Evolutionary conservation across 441 rosid genomes (phyloP).

Genomic region (Mallotus repandus): DNA sequence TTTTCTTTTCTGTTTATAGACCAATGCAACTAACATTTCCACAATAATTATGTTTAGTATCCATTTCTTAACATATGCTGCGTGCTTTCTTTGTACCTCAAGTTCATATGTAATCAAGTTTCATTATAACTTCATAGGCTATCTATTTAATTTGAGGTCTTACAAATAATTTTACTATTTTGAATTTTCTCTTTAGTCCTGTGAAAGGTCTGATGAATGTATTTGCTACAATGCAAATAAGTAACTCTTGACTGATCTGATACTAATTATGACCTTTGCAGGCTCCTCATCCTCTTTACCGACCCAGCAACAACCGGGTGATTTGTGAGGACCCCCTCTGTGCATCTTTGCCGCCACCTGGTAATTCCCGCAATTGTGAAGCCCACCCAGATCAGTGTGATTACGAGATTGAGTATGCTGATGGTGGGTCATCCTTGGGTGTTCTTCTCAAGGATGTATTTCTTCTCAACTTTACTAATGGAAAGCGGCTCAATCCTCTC

Average conservation of each 20-base stretch:
- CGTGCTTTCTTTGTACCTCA: background rate
- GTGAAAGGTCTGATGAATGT: no score
- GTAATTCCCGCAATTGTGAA: constrained; percentile 49
- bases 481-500: constrained; percentile 58
- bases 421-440: constrained; percentile 87
- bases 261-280: constrained; percentile 24
- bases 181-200: no score
- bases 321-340: constrained; percentile 72
- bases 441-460: constrained; percentile 75
- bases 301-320: constrained; percentile 68
- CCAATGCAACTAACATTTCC: background rate
- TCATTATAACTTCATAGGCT: background rate
- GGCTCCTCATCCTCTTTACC: constrained; percentile 87
- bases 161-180: background rate
- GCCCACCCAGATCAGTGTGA: constrained; percentile 62
- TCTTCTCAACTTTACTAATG: constrained; percentile 59
- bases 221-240: no score
- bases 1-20: no score
- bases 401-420: constrained; percentile 85
- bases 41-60: no score
- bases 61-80: background rate
- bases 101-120: no score
- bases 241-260: background rate
- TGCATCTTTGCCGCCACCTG: constrained; percentile 51
- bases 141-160: background rate